Conservation (phyloP, 768 basidiomycete genomes). For the Termitomyces sp. region DNA sequence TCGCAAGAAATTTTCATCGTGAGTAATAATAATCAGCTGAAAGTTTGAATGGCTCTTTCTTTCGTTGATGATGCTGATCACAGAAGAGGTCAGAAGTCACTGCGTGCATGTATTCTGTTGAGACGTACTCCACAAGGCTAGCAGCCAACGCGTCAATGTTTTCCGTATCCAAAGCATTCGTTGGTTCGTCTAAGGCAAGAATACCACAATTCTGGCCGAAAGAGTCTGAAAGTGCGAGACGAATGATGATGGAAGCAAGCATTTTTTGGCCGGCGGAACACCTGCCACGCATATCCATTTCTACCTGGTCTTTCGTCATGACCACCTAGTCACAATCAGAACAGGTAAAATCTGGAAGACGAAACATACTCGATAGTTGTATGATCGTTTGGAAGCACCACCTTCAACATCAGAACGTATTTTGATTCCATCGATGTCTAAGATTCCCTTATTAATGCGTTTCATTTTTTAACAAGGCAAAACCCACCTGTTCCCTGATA, state of each 20-base stretch:
- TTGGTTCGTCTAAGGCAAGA: conserved; percentile 95
- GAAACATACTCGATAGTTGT: conserved; percentile 83
- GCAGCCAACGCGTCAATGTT: conserved; percentile 93
- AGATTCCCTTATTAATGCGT: not conserved
- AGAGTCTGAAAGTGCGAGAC: conserved; percentile 93
- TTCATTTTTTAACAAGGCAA: not conserved
- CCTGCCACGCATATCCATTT: conserved; percentile 99
- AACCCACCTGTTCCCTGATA: conserved; percentile 92
- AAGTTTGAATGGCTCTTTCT: conserved; percentile 86
- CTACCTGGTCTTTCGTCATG: conserved; percentile 98
- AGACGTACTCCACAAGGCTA: conserved; percentile 83
- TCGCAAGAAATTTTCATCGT: conserved; percentile 91
- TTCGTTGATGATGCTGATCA: conserved; percentile 83
- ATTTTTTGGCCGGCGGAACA: conserved; percentile 99
- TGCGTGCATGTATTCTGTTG: not conserved
- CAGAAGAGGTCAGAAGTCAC: not conserved
- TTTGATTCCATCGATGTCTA: conserved; percentile 97
- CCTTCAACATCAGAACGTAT: conserved; percentile 94
- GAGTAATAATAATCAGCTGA: conserved; percentile 95
- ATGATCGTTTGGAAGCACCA: conserved; percentile 82
- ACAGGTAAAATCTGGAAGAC: conserved; percentile 2
- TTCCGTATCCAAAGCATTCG: conserved; percentile 93
- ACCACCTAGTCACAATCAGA: conserved; percentile 61
- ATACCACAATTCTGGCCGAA: conserved; percentile 98
- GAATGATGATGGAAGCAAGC: conserved; percentile 95